Percentiles rank a stretch among this genome's conserved stretches.
Evolutionary conservation across 768 basidiomycete species (phyloP).

Genomic region (Pholiota conissans): DNA sequence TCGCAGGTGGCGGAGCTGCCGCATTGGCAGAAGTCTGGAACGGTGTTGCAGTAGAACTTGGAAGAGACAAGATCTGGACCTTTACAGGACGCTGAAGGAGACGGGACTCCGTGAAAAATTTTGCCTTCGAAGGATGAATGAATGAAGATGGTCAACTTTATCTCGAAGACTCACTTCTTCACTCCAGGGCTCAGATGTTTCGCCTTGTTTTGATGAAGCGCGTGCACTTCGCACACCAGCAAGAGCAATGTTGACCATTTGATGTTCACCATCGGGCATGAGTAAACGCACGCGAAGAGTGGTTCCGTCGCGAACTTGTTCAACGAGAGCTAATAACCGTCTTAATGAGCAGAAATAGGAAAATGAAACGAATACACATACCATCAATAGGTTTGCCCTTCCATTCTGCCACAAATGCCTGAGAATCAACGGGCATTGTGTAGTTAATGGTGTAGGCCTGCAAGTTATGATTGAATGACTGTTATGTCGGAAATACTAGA

Average conservation of each 20-base stretch:
- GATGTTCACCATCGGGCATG: slow-evolving; percentile 88
- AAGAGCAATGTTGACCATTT: slow-evolving; percentile 82
- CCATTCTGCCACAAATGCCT: slow-evolving; percentile 86
- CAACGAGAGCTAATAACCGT: slow-evolving; percentile 71
- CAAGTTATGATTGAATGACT: neutral
- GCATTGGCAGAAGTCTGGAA: slow-evolving; percentile 64
- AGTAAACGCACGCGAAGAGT: slow-evolving; percentile 87
- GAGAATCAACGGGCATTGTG: slow-evolving; percentile 88
- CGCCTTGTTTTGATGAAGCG: slow-evolving; percentile 68
- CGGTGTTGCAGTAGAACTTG: slow-evolving; percentile 75
- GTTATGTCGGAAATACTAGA: too few species aligned
- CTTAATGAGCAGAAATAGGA: slow-evolving; percentile 4
- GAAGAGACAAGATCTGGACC: slow-evolving; percentile 78
- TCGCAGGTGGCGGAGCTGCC: slow-evolving; percentile 63
- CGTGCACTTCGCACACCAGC: slow-evolving; percentile 82
- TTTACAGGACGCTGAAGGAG: slow-evolving; percentile 79
- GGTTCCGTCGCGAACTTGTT: slow-evolving; percentile 91
- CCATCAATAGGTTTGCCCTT: slow-evolving; percentile 91
- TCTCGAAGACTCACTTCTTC: slow-evolving; percentile 69
- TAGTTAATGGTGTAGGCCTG: slow-evolving; percentile 77
- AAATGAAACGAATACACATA: slow-evolving; percentile 25
- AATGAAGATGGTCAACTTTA: slow-evolving; percentile 4
- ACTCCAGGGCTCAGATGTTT: slow-evolving; percentile 78
- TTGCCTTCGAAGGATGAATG: slow-evolving; percentile 57
- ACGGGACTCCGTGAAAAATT: slow-evolving; percentile 90